Evolutionary conservation across 768 basidiomycete species (phyloP).

Genomic region (Naematelia encephala): DNA sequence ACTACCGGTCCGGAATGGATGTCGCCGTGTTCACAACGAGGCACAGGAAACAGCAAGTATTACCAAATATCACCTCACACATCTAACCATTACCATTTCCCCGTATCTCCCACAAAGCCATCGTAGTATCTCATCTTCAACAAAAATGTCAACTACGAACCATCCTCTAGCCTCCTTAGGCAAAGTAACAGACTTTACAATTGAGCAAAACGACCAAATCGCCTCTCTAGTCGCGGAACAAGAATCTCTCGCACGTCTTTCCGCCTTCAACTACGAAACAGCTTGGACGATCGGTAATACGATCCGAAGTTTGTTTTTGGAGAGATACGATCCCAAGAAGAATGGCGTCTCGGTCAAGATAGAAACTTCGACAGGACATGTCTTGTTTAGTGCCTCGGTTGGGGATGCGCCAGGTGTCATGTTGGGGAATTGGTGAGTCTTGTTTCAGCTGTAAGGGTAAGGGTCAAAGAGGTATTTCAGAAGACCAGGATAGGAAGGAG

Average conservation of each 20-base stretch:
- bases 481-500: too few relatives aligned
- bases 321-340: conserved; percentile 4
- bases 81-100: too few relatives aligned
- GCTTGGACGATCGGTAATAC: conserved; percentile 15
- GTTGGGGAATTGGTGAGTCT: conserved; percentile 19
- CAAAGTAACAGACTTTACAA: neutral
- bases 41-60: too few relatives aligned
- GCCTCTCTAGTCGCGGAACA: neutral
- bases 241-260: neutral
- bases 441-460: neutral
- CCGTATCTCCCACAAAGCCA: too few relatives aligned
- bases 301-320: conserved; percentile 14
- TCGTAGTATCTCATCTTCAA: too few relatives aligned
- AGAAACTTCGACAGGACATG: conserved; percentile 12
- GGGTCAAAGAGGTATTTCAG: too few relatives aligned
- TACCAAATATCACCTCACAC: too few relatives aligned
- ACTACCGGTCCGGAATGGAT: too few relatives aligned
- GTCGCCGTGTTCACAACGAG: too few relatives aligned
- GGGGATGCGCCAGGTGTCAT: conserved; percentile 22
- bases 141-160: neutral
- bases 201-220: neutral
- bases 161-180: neutral
- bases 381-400: conserved; percentile 16
- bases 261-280: conserved; percentile 13
- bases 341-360: conserved; percentile 8